A percentile compares a stretch with the other conserved stretches of the same genome.
Conservation (phyloP, 75 land plant genomes). For the Sequoiadendron giganteum region DNA sequence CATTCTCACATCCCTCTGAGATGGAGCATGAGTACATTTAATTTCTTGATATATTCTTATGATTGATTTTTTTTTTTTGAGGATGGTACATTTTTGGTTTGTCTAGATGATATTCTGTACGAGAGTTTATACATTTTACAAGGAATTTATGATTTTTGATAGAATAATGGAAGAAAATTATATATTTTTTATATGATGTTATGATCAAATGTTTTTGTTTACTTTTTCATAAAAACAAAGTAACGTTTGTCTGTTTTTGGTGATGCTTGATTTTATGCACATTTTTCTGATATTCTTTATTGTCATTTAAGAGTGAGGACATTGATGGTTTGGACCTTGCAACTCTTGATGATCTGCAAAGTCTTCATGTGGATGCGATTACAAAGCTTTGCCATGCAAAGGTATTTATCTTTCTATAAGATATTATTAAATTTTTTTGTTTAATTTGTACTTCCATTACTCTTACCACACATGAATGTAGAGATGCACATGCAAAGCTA, state of each 20-base stretch:
- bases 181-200: neutral
- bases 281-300: neutral
- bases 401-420: conserved; percentile 23
- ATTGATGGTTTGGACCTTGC: conserved; percentile 36
- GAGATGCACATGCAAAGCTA: neutral
- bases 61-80: neutral
- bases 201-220: neutral
- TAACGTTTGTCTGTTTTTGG: neutral
- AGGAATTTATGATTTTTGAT: neutral
- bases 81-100: neutral
- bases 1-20: neutral
- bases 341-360: conserved; percentile 63
- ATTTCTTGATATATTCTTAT: neutral
- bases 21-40: neutral
- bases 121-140: neutral
- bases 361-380: conserved; percentile 66
- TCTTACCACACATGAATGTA: neutral
- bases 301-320: conserved; percentile 48
- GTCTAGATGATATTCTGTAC: neutral
- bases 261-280: neutral
- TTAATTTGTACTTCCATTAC: neutral
- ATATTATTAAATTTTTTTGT: neutral
- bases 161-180: neutral
- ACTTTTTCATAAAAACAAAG: neutral
- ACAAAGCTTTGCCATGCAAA: conserved; percentile 68